phyloP scores from a whole-genome alignment of 768 basidiomycete species.

The Dentipellis sp. region DNA sequence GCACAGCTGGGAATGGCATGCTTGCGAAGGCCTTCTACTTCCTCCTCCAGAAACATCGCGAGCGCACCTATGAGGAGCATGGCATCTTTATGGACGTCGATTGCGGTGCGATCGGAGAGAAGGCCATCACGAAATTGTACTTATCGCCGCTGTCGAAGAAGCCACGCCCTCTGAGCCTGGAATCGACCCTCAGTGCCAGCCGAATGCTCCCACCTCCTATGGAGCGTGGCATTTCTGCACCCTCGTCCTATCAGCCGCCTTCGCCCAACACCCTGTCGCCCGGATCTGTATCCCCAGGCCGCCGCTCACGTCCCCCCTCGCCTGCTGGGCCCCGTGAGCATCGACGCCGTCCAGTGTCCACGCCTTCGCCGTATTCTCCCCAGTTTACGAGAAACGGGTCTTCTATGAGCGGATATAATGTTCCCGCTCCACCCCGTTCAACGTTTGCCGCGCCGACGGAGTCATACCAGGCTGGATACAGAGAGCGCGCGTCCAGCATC shows the following conservation, averaged over 20 bases:
- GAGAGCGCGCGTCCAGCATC: neutral
- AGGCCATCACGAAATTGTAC: slow-evolving; percentile 32
- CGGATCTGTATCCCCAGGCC: neutral
- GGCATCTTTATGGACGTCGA: slow-evolving; percentile 33
- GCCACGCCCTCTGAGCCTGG: slow-evolving; percentile 11
- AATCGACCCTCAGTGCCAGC: neutral
- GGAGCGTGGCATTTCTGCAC: slow-evolving; percentile 7
- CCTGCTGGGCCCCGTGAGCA: slow-evolving; percentile 14
- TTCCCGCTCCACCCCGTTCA: neutral
- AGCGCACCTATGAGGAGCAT: slow-evolving; percentile 48
- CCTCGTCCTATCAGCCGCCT: slow-evolving; percentile 8
- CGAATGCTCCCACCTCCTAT: slow-evolving; percentile 7
- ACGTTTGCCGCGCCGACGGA: neutral
- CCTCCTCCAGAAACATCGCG: slow-evolving; percentile 67
- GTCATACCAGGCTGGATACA: neutral
- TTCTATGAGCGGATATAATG: slow-evolving; percentile 1
- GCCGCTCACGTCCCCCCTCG: slow-evolving; percentile 12
- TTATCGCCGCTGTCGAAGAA: slow-evolving; percentile 29
- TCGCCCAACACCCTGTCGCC: slow-evolving; percentile 2
- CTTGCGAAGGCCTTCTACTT: slow-evolving; percentile 88
- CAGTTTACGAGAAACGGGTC: slow-evolving; percentile 3
- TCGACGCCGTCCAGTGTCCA: slow-evolving; percentile 13
- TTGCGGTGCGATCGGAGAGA: slow-evolving; percentile 19
- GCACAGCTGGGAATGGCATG: slow-evolving; percentile 58
- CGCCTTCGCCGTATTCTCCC: slow-evolving; percentile 4